Conservation (phyloP, 768 basidiomycete genomes). For the Peribolospora kevripleyi region DNA sequence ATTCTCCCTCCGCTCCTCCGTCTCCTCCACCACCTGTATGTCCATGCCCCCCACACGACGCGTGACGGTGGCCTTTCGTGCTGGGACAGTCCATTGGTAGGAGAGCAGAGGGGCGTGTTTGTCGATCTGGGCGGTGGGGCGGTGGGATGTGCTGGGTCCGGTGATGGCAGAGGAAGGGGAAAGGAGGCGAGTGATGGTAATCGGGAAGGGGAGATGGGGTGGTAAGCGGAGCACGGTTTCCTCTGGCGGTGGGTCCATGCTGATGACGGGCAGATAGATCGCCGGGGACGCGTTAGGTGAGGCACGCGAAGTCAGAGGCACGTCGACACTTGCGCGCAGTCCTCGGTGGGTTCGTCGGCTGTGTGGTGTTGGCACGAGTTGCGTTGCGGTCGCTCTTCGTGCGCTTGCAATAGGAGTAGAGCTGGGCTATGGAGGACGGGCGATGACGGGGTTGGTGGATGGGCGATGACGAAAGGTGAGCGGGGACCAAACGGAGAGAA, state of each 20-base stretch:
- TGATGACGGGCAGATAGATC: neutral
- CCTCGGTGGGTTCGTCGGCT: neutral
- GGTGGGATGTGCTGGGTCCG: too few relatives aligned
- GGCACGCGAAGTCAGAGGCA: neutral
- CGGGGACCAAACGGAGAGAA: too few relatives aligned
- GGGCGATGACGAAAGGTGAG: too few relatives aligned
- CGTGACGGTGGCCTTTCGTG: constrained; percentile 28
- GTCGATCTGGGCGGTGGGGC: constrained; percentile 25
- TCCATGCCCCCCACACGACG: constrained; percentile 18
- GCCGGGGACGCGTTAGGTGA: neutral
- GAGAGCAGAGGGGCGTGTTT: constrained; percentile 52
- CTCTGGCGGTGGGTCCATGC: too few relatives aligned
- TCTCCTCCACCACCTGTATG: constrained; percentile 5
- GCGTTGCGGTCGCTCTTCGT: too few relatives aligned
- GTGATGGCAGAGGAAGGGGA: constrained; percentile 13
- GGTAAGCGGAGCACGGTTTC: constrained; percentile 51
- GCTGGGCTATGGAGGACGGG: too few relatives aligned
- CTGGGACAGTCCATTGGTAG: constrained; percentile 43
- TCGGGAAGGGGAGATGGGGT: constrained; percentile 54
- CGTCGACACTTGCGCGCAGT: neutral
- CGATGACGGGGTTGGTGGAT: too few relatives aligned
- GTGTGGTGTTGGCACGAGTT: too few relatives aligned
- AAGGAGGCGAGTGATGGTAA: constrained; percentile 51
- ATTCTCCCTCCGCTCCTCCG: constrained; percentile 36
- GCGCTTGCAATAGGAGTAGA: too few relatives aligned